A percentile compares a stretch with the other conserved stretches of the same genome.
Conservation (phyloP, 768 basidiomycete genomes). For the Cystofilobasidium capitatum region DNA sequence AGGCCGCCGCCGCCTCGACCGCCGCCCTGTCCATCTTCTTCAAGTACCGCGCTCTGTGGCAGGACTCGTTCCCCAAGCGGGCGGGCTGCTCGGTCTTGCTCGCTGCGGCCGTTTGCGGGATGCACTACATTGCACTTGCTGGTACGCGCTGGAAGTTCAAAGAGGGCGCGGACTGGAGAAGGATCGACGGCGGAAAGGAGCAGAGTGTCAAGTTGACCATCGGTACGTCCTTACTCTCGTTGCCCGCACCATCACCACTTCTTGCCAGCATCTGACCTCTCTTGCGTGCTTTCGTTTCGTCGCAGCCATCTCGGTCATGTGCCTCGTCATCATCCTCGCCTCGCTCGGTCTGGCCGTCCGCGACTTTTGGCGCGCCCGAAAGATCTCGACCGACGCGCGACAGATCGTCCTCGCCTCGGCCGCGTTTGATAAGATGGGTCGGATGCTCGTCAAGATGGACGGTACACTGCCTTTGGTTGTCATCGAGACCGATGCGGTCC, state of each 20-base stretch:
- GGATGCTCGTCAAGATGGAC: slow-evolving; percentile 38
- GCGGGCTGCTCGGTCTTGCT: slow-evolving; percentile 34
- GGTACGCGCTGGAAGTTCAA: slow-evolving; percentile 35
- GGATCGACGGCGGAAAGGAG: slow-evolving; percentile 29
- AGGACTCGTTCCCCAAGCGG: slow-evolving; percentile 38
- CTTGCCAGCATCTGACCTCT: neutral
- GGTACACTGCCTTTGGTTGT: slow-evolving; percentile 40
- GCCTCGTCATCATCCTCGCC: slow-evolving; percentile 36
- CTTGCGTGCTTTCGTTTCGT: neutral
- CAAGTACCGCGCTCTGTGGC: slow-evolving; percentile 38
- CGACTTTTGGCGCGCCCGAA: slow-evolving; percentile 31
- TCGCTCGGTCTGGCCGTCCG: slow-evolving; percentile 34
- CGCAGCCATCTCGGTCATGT: slow-evolving; percentile 40
- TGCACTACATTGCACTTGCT: slow-evolving; percentile 41
- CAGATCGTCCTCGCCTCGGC: slow-evolving; percentile 39
- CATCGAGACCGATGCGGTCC: slow-evolving; percentile 38
- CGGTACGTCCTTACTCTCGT: slow-evolving; percentile 27
- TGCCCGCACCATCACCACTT: neutral
- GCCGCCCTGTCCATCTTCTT: slow-evolving; percentile 40
- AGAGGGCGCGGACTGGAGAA: slow-evolving; percentile 13
- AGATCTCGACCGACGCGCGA: slow-evolving; percentile 33
- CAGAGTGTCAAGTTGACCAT: slow-evolving; percentile 36
- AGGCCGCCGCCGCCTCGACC: slow-evolving; percentile 38
- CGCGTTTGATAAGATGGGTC: slow-evolving; percentile 38
- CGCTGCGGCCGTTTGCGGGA: slow-evolving; percentile 38